Evolutionary conservation across 2,329 filamentous ascomycete species (phyloP).

Genomic region (Thyridium curvatum): DNA sequence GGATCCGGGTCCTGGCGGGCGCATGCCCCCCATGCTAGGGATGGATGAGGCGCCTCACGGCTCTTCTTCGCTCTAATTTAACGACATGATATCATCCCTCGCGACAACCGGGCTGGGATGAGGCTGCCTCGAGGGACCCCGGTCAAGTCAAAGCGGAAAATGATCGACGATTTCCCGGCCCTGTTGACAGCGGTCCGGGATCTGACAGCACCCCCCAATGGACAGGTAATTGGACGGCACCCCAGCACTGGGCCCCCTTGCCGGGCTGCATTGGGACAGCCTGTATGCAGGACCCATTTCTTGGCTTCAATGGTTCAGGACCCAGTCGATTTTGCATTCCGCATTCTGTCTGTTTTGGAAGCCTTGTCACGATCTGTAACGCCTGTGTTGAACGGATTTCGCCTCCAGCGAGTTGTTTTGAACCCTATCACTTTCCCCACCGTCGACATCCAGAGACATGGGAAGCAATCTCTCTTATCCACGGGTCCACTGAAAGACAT

Average conservation of each 20-base stretch:
- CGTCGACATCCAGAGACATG: no score
- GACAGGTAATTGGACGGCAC: neutral
- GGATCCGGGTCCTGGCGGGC: neutral
- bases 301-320: no score
- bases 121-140: neutral
- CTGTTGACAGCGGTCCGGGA: neutral
- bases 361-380: neutral
- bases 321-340: no score
- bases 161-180: neutral
- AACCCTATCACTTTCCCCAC: no score
- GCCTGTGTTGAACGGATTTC: no score
- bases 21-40: neutral
- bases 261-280: neutral
- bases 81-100: slow-evolving; percentile 1
- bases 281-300: neutral
- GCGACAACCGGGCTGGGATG: neutral
- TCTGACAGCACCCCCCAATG: no score
- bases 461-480: no score
- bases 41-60: neutral
- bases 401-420: no score
- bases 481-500: no score
- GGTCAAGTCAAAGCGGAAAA: neutral
- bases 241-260: neutral
- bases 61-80: slow-evolving; percentile 1
- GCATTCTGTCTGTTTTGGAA: neutral